Percentiles rank a stretch among this genome's conserved stretches.
Conservation (phyloP, 31 red algal genomes). For the Odonthalia washingtoniensis region DNA sequence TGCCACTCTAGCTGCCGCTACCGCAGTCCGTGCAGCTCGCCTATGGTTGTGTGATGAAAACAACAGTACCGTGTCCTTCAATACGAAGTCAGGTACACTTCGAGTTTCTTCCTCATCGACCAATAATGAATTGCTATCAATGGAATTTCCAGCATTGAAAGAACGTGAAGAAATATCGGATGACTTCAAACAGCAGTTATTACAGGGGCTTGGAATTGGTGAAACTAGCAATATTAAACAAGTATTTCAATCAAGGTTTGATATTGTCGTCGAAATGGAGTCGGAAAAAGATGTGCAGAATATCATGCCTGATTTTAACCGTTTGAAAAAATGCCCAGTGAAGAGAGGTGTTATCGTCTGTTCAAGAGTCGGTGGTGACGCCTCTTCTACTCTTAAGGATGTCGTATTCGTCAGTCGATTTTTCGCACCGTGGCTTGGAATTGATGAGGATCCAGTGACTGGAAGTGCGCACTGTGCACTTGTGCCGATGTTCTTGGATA, state of each 20-base stretch:
- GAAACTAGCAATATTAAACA: not conserved
- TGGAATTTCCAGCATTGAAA: constrained; percentile 41
- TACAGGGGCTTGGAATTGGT: constrained; percentile 22
- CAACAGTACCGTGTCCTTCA: constrained; percentile 28
- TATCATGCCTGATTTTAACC: constrained; percentile 26
- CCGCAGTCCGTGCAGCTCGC: constrained; percentile 35
- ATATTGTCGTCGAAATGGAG: constrained; percentile 53
- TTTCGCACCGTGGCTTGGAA: constrained; percentile 77
- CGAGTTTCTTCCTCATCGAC: not conserved
- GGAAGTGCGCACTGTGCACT: constrained; percentile 62
- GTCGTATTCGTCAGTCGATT: constrained; percentile 59
- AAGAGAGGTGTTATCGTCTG: constrained; percentile 47
- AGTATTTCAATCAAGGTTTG: constrained; percentile 50
- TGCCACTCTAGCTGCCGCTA: constrained; percentile 83
- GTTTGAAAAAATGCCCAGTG: constrained; percentile 20
- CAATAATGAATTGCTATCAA: not conserved
- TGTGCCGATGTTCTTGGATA: constrained; percentile 1
- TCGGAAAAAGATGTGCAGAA: constrained; percentile 13
- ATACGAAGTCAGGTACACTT: constrained; percentile 58
- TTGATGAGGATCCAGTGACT: constrained; percentile 82
- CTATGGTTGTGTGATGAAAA: constrained; percentile 6
- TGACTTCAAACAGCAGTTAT: not conserved
- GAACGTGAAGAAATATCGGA: not conserved
- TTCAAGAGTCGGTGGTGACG: not conserved
- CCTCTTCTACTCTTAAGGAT: not conserved